These are phyloP conservation scores for Solanum neorickii DNA, from an alignment of 257 asterid genomes.

Conservation along the genomic window DNA sequence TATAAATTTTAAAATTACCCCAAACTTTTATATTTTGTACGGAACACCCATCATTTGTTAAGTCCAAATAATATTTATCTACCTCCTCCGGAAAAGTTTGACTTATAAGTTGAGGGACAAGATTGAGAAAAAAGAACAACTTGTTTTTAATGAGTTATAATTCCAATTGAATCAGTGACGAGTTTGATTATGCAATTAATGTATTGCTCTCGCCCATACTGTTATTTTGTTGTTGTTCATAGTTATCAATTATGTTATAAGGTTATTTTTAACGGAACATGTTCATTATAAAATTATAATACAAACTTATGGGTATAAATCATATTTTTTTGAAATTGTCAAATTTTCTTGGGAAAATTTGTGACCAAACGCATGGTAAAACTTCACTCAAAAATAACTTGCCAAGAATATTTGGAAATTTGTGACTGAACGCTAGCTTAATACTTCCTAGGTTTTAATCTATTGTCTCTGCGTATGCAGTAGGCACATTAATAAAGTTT, in stretches of 20 bases:
- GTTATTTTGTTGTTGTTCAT: not conserved
- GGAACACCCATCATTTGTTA: not conserved
- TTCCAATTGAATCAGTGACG: not conserved
- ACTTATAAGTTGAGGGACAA: not conserved
- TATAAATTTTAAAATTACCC: not conserved
- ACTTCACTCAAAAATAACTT: not conserved
- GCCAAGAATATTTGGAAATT: not conserved
- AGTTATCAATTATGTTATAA: not conserved
- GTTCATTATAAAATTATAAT: not conserved
- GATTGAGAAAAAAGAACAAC: not conserved
- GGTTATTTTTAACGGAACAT: not conserved
- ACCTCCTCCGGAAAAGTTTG: not conserved
- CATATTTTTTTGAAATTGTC: not conserved
- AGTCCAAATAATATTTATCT: not conserved
- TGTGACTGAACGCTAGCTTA: not conserved
- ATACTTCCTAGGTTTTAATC: not conserved
- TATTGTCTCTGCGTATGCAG: not conserved
- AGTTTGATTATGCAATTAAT: not conserved
- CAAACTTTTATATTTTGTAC: not conserved
- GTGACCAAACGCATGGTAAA: not conserved
- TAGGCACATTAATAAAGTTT: not conserved
- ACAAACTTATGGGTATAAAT: not conserved
- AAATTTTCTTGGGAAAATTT: not conserved
- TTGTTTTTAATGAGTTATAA: not conserved
- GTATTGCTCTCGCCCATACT: not conserved